Conservation (phyloP, 225 moss, liverwort and hornwort species). For the Pseudoscleropodium purum region DNA sequence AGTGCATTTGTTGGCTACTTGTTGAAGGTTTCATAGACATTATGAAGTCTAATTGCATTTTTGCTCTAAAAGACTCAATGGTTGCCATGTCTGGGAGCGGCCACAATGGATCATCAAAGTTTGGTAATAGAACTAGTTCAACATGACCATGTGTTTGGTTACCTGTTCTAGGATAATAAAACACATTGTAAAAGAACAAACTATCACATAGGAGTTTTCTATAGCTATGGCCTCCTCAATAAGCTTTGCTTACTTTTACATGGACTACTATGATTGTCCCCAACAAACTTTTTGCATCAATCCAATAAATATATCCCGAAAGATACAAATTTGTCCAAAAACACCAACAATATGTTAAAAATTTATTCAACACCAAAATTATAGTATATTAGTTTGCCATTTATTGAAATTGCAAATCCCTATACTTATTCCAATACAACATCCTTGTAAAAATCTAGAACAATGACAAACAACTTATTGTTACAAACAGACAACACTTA, state of each 20-base stretch:
- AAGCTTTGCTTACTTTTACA: neutral
- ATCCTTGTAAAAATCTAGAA: too few species aligned
- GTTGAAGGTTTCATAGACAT: neutral
- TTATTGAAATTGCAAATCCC: too few species aligned
- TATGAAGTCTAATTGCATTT: neutral
- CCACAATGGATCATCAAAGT: neutral
- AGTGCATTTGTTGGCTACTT: neutral
- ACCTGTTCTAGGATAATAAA: neutral
- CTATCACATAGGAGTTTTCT: neutral
- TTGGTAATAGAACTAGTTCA: neutral
- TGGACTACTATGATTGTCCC: neutral
- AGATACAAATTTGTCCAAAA: neutral
- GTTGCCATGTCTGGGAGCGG: neutral
- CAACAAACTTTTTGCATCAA: neutral
- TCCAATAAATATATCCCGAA: neutral
- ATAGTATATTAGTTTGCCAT: too few species aligned
- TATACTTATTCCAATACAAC: too few species aligned
- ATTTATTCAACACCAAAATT: too few species aligned
- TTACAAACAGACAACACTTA: too few species aligned
- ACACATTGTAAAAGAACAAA: neutral
- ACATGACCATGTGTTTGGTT: neutral
- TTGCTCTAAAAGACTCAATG: neutral
- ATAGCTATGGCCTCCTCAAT: neutral
- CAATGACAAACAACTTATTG: too few species aligned
- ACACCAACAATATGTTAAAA: neutral